Percentiles rank a stretch among this genome's conserved stretches.
phyloP scores from a whole-genome alignment of 495 filamentous ascomycete genomes.

The Apiosordaria backusii region DNA sequence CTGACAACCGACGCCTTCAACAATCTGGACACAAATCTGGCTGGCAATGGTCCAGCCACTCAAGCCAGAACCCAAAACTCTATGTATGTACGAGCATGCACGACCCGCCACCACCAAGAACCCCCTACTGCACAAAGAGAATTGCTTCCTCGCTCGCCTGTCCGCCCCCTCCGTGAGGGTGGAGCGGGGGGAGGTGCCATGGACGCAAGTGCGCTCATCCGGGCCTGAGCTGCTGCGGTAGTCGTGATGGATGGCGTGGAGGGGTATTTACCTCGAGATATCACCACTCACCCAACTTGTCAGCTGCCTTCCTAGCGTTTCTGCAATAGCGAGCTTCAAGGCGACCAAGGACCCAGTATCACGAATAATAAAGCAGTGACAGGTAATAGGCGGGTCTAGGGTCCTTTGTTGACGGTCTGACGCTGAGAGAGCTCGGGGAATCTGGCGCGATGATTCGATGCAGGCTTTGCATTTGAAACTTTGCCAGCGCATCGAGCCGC shows the following conservation, averaged over 20 bases:
- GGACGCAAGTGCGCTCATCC: background rate
- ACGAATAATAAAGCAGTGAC: constrained; percentile 3
- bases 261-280: background rate
- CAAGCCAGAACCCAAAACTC: background rate
- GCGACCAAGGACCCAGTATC: background rate
- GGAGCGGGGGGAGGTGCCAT: constrained; percentile 2
- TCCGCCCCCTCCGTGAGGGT: background rate
- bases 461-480: constrained; percentile 31
- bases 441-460: constrained; percentile 26
- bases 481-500: constrained; percentile 34
- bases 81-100: background rate
- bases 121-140: constrained; percentile 4
- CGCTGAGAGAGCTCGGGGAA: constrained; percentile 7
- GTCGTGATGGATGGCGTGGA: constrained; percentile 5
- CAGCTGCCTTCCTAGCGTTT: background rate
- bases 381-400: constrained; percentile 3
- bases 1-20: background rate
- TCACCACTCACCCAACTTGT: background rate
- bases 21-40: background rate
- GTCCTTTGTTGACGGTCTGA: constrained; percentile 13
- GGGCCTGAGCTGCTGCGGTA: constrained; percentile 2
- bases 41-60: background rate
- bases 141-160: background rate
- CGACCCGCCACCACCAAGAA: constrained; percentile 1
- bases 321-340: background rate